A percentile compares a stretch with the other conserved stretches of the same genome.
Evolutionary conservation across 1,284 basidiomycete genomes (phyloP).

Genomic region (Polyporus tsugae): DNA sequence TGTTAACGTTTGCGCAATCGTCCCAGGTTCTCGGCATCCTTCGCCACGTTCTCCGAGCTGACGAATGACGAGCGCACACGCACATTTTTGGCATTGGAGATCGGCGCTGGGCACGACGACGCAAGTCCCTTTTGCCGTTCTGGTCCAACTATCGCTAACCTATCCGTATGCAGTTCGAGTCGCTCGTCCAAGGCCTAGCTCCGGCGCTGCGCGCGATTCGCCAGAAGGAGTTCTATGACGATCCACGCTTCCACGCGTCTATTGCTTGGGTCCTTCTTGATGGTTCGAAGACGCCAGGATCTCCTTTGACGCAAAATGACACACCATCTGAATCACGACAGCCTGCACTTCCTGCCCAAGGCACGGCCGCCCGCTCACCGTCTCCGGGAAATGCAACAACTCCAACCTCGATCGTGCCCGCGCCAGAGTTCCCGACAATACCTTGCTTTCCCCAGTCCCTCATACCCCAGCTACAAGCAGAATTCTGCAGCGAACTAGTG

Average conservation of each 20-base stretch:
- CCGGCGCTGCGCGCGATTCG: slow-evolving; percentile 63
- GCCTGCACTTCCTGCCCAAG: background rate
- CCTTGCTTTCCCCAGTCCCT: slow-evolving; percentile 58
- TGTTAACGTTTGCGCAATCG: background rate
- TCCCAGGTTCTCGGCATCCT: slow-evolving; percentile 73
- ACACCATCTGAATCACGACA: background rate
- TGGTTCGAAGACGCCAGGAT: background rate
- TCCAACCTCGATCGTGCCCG: background rate
- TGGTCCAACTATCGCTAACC: background rate
- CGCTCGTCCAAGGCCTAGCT: slow-evolving; percentile 58
- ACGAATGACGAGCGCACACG: slow-evolving; percentile 83
- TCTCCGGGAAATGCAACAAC: slow-evolving; percentile 1
- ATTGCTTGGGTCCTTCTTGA: slow-evolving; percentile 80
- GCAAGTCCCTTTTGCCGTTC: slow-evolving; percentile 46
- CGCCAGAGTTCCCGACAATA: slow-evolving; percentile 53
- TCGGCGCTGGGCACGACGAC: slow-evolving; percentile 80
- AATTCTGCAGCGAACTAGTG: slow-evolving; percentile 47
- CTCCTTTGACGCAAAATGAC: background rate
- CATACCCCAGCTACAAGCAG: slow-evolving; percentile 55
- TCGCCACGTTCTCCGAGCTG: slow-evolving; percentile 72
- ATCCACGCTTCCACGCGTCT: slow-evolving; percentile 82
- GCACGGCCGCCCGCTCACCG: too few species aligned
- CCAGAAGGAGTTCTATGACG: slow-evolving; percentile 76
- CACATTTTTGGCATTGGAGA: slow-evolving; percentile 75
- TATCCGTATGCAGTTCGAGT: slow-evolving; percentile 53